These are phyloP conservation scores for Sugiyamaella marilandica DNA, from an alignment of 805 yeast species.

Conservation along the genomic window DNA sequence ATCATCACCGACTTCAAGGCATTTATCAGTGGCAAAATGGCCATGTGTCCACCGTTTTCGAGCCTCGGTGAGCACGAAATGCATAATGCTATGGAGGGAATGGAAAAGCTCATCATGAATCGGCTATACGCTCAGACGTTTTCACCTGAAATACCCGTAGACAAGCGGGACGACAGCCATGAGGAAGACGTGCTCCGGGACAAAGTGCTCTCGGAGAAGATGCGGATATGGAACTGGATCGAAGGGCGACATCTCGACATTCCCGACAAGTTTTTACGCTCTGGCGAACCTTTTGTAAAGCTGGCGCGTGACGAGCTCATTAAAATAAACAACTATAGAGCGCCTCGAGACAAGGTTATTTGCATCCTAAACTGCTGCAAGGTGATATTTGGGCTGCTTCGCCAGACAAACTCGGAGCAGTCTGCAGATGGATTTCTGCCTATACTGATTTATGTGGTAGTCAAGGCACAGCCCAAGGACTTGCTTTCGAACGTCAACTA, in stretches of 20 bases:
- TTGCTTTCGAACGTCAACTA: conserved; percentile 77
- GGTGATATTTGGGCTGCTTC: conserved; percentile 81
- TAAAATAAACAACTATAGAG: conserved; percentile 76
- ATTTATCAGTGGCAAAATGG: conserved; percentile 54
- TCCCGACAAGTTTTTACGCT: conserved; percentile 44
- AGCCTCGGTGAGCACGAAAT: conserved; percentile 55
- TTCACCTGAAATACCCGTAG: conserved; percentile 61
- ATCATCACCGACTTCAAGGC: conserved; percentile 69
- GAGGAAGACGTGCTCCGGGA: conserved; percentile 63
- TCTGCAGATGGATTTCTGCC: conserved; percentile 97
- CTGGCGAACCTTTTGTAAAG: conserved; percentile 50
- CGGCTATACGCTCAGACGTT: conserved; percentile 72
- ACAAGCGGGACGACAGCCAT: conserved; percentile 50
- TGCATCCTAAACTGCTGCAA: conserved; percentile 90
- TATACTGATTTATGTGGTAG: conserved; percentile 67
- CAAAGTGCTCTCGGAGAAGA: conserved; percentile 43
- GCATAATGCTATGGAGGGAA: conserved; percentile 78
- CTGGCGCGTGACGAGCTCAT: conserved; percentile 70
- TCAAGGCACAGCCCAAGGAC: conserved; percentile 60
- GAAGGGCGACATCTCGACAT: conserved; percentile 75
- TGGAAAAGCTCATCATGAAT: conserved; percentile 90
- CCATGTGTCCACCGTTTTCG: conserved; percentile 66
- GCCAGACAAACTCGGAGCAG: conserved; percentile 61
- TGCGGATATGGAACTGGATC: conserved; percentile 66
- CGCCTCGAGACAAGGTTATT: conserved; percentile 92